Evolutionary conservation across 2,329 filamentous ascomycete genomes (phyloP).

Genomic region (Aspergillus neotritici): DNA sequence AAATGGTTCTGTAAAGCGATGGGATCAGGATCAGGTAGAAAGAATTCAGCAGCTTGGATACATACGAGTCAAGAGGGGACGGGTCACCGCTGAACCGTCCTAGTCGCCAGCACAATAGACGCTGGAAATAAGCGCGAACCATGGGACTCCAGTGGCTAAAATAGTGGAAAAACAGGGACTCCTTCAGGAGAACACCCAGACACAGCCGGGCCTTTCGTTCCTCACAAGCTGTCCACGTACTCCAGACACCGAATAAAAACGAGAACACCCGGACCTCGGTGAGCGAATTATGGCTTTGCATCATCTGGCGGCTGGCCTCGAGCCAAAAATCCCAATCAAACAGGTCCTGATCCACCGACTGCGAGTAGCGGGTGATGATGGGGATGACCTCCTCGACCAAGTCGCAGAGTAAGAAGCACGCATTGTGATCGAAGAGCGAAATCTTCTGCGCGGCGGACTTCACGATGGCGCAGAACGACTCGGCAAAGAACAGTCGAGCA

Average conservation of each 20-base stretch:
- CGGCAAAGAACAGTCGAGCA: slow-evolving; percentile 66
- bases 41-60: slow-evolving; percentile 19
- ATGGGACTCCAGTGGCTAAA: slow-evolving; percentile 96
- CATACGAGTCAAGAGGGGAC: slow-evolving; percentile 63
- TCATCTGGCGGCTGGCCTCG: slow-evolving; percentile 69
- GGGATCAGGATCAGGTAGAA: too few relatives aligned
- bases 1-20: slow-evolving; percentile 55
- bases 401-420: slow-evolving; percentile 86
- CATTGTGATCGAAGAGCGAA: slow-evolving; percentile 73
- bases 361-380: slow-evolving; percentile 57
- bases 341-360: slow-evolving; percentile 41
- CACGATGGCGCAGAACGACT: slow-evolving; percentile 66
- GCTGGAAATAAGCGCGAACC: slow-evolving; percentile 90
- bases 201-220: slow-evolving; percentile 65
- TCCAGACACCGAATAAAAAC: slow-evolving; percentile 76
- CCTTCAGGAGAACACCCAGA: slow-evolving; percentile 67
- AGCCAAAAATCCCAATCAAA: slow-evolving; percentile 75
- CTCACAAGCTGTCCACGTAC: slow-evolving; percentile 60
- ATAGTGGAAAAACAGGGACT: slow-evolving; percentile 68
- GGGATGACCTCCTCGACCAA: slow-evolving; percentile 76
- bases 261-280: slow-evolving; percentile 81
- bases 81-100: slow-evolving; percentile 67
- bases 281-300: slow-evolving; percentile 79
- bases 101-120: slow-evolving; percentile 81
- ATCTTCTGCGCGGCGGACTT: slow-evolving; percentile 69